Evolutionary conservation across 306 rosid species (phyloP), one percentile per base, ranked within the genome.

Genomic region (Gillenia trifoliata): DNA sequence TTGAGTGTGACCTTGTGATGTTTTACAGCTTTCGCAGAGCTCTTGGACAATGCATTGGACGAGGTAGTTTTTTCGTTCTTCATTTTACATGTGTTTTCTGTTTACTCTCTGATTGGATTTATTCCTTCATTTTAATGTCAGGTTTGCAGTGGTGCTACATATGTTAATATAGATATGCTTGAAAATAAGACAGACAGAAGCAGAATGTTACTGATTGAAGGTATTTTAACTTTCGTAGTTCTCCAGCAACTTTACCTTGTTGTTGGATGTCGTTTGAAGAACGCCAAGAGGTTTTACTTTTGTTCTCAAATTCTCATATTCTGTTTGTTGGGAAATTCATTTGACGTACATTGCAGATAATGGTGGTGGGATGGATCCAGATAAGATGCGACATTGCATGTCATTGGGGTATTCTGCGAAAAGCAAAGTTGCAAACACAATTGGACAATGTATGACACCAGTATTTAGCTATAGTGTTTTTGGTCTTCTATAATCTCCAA

Each of bases 361-460:
- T 79, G 99, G 99, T 45, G 99, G 99, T 78, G 99, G 99, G 77
- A 95, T 95, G 99, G 83, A 83, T 87, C 98, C 99, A 3, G 97
- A 95, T 71, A 95, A 92, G 86, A 90, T 95, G 90, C 97, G 99
- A 56, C 96, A 92, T 66, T 95, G 99, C 96, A 89, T 95, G 97
- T 95, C 99, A 0, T 79, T 95, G 79, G 99, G 99, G 43, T 92
- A 92, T 81, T 95, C 99, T 15, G 85, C 40, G 40, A 95, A 95
- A 85, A 90, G 90, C 97, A 90, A 92, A 87, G 0, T 89, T 11
- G 93, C 98, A 47, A 89, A 95, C 82, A 92, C 99, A 52, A 95
- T 95, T 64, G 99, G 99, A 68, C 99, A 95, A 77, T 88, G 92
- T 89, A 87, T 81, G 34, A 41, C 52, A 60, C 66, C 67, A 75